Base-by-base conservation (phyloP, 2,329 filamentous ascomycete species). In the Beauveria scarabaeidicola region DNA sequence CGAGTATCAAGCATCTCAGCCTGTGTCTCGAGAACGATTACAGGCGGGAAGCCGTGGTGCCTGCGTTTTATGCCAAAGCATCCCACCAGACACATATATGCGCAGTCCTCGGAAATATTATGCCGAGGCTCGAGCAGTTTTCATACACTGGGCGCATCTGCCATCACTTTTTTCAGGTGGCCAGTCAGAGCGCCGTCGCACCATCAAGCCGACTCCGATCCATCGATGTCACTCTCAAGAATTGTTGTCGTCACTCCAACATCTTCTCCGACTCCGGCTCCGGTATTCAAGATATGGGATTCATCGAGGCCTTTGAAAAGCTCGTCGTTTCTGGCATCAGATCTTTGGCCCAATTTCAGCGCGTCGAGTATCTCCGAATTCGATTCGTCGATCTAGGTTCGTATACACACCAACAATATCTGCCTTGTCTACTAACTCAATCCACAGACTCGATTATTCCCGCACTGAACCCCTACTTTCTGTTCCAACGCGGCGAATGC, bases 91-190 rank as follows among this genome's bases (percentile, higher is more conserved):
- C 83, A 19, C 87, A 90, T 70, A 83, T 90, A 62, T 91, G 88
- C 70, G 74, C 77, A 21, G 78, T 81, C 56, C 74, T 91, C 64
- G 88, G 85, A 2, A 75, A 78, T 43, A 77, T 85, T 0, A 77
- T 84, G 1, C 83, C 82, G 1, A 77, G 78, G 0, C 73, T 91
- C 19, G 85, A 90, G 68, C 84, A 87, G 62, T 76, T 91, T 50
- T 81, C 84, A 0, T 91, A 89, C 67, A 90, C 87, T 0, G 88
- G 88, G 3, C 83, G 88, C 60, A 77, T 90, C 23, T 91, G 88
- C 67, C 81, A 83, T 59, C 75, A 76, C n/a, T 84, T 90, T 62
- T 91, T 91, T 66, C 81, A 84, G 50, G 70, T 78, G 38, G 79
- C 83, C 5, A 75, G 79, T n/a, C 73, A 74, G 48, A 72, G 76